Conservation (phyloP, 2,329 filamentous ascomycete genomes). For the Sporothrix euskadiensis region DNA sequence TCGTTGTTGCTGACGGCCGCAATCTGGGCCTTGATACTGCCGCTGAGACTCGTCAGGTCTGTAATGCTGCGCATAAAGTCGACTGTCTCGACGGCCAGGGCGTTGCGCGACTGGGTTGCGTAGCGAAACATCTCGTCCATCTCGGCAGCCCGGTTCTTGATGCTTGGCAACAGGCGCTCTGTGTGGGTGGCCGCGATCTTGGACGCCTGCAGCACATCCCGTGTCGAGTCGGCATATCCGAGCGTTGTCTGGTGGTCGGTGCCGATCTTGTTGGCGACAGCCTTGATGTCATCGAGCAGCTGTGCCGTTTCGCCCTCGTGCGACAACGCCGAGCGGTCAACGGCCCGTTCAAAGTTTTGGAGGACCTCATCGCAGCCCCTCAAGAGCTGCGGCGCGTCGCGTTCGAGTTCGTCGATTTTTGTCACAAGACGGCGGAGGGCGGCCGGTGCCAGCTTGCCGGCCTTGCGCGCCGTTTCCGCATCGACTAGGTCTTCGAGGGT, state of each 20-base stretch:
- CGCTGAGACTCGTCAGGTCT: constrained; percentile 72
- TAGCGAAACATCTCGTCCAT: constrained; percentile 62
- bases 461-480: constrained; percentile 68
- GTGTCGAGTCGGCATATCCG: constrained; percentile 63
- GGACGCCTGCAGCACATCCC: constrained; percentile 61
- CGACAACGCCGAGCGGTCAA: constrained; percentile 55
- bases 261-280: constrained; percentile 80
- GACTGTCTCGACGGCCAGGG: constrained; percentile 64
- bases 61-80: constrained; percentile 82
- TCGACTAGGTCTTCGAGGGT: constrained; percentile 78
- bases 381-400: constrained; percentile 60
- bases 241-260: constrained; percentile 80
- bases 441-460: constrained; percentile 63
- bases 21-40: constrained; percentile 70
- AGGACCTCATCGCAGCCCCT: constrained; percentile 62
- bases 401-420: constrained; percentile 63
- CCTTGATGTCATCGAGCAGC: constrained; percentile 80
- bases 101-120: constrained; percentile 66
- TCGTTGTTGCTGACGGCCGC: constrained; percentile 69
- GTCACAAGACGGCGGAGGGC: constrained; percentile 61
- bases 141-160: constrained; percentile 57
- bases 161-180: constrained; percentile 59
- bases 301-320: constrained; percentile 65
- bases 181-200: constrained; percentile 65
- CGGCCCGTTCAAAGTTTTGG: constrained; percentile 62